A percentile compares a stretch with the other conserved stretches of the same genome.
These are phyloP conservation scores for Arthrobotrys pseudoclavata DNA, from an alignment of 2,329 filamentous ascomycete species.

Conservation along the genomic window DNA sequence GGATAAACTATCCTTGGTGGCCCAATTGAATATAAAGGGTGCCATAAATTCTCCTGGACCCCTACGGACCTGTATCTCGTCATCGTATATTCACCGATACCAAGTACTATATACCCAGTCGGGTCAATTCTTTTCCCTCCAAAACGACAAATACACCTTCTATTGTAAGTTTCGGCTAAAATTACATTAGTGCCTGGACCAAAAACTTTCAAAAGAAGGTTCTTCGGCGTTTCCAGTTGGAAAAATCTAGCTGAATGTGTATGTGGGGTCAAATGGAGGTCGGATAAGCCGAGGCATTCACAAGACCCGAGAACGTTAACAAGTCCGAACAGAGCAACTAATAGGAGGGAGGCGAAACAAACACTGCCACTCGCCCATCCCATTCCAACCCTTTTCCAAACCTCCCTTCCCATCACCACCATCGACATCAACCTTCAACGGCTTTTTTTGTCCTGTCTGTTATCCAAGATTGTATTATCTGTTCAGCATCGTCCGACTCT, in stretches of 20 bases:
- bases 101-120: neutral
- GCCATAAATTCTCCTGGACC: neutral
- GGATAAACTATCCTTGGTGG: neutral
- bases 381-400: too few species aligned
- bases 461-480: slow-evolving; percentile 1
- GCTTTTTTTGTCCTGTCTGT: slow-evolving; percentile 17
- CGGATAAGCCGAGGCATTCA: slow-evolving; percentile 59
- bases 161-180: slow-evolving; percentile 23
- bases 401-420: slow-evolving; percentile 39
- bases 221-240: slow-evolving; percentile 11
- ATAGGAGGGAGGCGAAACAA: slow-evolving; percentile 36
- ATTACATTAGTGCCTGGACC: neutral
- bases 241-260: slow-evolving; percentile 12
- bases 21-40: neutral
- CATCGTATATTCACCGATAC: too few species aligned
- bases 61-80: too few species aligned
- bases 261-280: slow-evolving; percentile 38
- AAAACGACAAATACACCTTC: neutral
- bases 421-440: slow-evolving; percentile 58
- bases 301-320: slow-evolving; percentile 37
- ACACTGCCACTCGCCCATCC: slow-evolving; percentile 34
- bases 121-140: neutral
- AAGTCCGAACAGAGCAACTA: slow-evolving; percentile 27
- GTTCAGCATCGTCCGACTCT: slow-evolving; percentile 6
- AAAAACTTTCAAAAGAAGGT: slow-evolving; percentile 5